phyloP scores from a whole-genome alignment of 2,329 filamentous ascomycete genomes.

The Aspergillus sojae region DNA sequence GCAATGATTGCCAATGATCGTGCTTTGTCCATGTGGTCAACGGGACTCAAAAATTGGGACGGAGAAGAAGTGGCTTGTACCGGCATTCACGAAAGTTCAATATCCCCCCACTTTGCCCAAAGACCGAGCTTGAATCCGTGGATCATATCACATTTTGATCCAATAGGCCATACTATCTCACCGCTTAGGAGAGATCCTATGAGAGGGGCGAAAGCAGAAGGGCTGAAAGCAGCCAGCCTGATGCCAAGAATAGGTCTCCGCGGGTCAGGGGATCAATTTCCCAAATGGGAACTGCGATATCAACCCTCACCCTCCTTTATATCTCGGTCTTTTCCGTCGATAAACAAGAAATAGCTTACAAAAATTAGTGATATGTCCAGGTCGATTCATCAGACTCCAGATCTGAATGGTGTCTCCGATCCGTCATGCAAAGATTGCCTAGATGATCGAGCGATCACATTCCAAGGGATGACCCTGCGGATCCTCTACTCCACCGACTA shows the following conservation, averaged over 20 bases:
- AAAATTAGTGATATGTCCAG: neutral
- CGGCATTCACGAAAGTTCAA: neutral
- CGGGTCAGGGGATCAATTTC: slow-evolving; percentile 2
- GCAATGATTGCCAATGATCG: neutral
- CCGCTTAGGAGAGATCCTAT: neutral
- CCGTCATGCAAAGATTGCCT: neutral
- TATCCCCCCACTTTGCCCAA: neutral
- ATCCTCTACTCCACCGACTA: neutral
- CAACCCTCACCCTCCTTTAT: neutral
- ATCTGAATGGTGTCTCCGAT: neutral
- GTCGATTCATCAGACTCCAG: neutral
- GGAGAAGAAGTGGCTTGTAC: neutral
- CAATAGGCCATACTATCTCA: neutral
- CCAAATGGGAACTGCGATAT: neutral
- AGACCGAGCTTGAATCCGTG: neutral
- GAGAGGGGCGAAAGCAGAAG: neutral
- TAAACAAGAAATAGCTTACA: neutral
- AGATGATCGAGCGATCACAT: neutral
- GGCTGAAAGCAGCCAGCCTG: neutral
- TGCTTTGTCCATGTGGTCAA: neutral
- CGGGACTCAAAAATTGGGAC: neutral
- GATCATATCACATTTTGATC: neutral
- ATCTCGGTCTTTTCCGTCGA: neutral
- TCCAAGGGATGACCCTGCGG: neutral
- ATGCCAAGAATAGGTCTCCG: neutral